Base-by-base conservation (phyloP, 805 yeast species). In the Metschnikowia peoriensis region DNA sequence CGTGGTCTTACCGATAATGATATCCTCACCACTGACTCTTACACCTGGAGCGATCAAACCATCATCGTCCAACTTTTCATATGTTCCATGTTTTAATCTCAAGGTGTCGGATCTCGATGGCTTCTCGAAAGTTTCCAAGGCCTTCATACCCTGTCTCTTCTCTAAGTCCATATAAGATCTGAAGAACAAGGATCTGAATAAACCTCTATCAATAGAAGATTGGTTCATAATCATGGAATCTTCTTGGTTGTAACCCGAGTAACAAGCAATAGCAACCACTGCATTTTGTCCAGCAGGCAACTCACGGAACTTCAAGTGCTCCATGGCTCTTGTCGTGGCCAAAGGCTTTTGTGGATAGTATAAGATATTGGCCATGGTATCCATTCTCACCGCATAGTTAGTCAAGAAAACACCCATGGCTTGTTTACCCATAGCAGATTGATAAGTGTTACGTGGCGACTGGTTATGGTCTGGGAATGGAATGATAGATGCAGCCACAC, bases 201-300 rank as follows among this genome's bases (percentile, higher is more conserved):
- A 77, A 51, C 99, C 99, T 66, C 98, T 81, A 72, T 94, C 99
- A 67, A 94, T 94, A 38, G 97, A 89, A 10, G 96, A 87, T 77
- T 94, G 99, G 71, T 94, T 94, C 99, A 94, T 94, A 77, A 94
- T 94, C 94, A 94, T 90, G 41, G 99, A 94, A 87, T 94, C 99
- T 87, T 94, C 99, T 80, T 94, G 99, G 73, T 94, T 94, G 74
- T 94, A 94, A 67, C 99, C 99, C 41, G 97, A 89, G 74, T 94
- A 94, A 82, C 99, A 94, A 42, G 96, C 83, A 79, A 94, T 94
- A 29, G 99, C 99, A 44, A 94, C 99, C 72, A 94, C 85, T 28
- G 99, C 99, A 68, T 94, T 94, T 77, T 94, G 99, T 54, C 99
- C 99, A 54, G 99, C 99, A 38, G 99, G 99, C 58, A 94, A 79